Percentiles rank a stretch among this genome's conserved stretches.
These are phyloP conservation scores for Pyrenochaeta sp. DNA, from an alignment of 2,329 filamentous ascomycete species.

Conservation along the genomic window DNA sequence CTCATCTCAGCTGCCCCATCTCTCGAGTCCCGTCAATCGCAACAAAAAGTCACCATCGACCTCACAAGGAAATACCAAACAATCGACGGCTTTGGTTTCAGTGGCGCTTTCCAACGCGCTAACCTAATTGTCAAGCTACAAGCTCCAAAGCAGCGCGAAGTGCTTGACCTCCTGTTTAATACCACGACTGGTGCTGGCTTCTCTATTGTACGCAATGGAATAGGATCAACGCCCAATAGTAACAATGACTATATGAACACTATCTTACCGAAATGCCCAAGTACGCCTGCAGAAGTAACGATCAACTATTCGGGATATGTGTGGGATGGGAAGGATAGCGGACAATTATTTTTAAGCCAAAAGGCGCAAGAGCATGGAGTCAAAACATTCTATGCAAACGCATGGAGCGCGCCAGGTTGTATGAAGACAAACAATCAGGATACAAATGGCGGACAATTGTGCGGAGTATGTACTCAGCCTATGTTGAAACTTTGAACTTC, in stretches of 20 bases:
- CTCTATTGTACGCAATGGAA: conserved; percentile 57
- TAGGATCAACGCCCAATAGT: conserved; percentile 54
- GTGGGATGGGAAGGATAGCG: conserved; percentile 44
- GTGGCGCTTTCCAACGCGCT: conserved; percentile 56
- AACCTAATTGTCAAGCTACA: conserved; percentile 55
- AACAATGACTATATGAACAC: conserved; percentile 50
- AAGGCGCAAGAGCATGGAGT: conserved; percentile 57
- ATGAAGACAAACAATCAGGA: conserved; percentile 62
- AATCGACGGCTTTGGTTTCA: conserved; percentile 59
- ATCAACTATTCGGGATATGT: conserved; percentile 21
- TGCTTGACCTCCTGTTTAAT: conserved; percentile 58
- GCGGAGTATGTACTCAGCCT: conserved; percentile 51
- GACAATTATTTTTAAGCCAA: conserved; percentile 63
- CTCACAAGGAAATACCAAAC: conserved; percentile 55
- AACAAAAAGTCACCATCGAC: conserved; percentile 51
- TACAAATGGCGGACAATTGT: conserved; percentile 56
- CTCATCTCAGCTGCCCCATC: conserved; percentile 18
- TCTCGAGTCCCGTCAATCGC: conserved; percentile 25
- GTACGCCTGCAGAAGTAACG: conserved; percentile 22
- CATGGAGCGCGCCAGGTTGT: conserved; percentile 61
- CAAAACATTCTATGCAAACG: conserved; percentile 59
- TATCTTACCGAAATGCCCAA: conserved; percentile 35
- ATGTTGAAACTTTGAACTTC: not conserved
- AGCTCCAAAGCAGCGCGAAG: conserved; percentile 51
- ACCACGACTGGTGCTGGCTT: conserved; percentile 56